Conservation (phyloP, 306 rosid species). For the Cucurbita ficifolia region DNA sequence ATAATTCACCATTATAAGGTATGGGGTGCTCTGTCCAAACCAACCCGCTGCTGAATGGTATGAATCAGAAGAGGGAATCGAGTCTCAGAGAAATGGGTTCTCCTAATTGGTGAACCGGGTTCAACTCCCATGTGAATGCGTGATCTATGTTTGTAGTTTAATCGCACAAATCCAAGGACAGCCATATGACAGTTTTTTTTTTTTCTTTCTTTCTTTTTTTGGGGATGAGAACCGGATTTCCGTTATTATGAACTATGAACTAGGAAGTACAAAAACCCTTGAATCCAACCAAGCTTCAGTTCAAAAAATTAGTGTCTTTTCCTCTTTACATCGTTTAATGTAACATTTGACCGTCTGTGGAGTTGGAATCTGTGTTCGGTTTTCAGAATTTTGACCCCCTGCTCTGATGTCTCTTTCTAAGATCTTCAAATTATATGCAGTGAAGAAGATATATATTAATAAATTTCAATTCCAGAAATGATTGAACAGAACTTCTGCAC, state of each 20-base stretch:
- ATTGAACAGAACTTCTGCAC: neutral
- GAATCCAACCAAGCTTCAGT: constrained; percentile 1
- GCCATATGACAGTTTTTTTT: neutral
- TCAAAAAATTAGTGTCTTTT: neutral
- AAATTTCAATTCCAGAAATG: neutral
- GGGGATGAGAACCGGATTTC: neutral
- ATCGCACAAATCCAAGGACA: neutral
- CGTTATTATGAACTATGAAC: neutral
- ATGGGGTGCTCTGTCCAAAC: constrained; percentile 21
- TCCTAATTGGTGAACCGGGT: constrained; percentile 33
- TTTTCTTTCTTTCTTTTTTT: neutral
- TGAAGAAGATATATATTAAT: neutral
- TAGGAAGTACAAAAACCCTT: neutral
- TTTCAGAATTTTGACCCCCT: neutral
- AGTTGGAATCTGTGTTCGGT: constrained; percentile 5
- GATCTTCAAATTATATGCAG: constrained; percentile 14
- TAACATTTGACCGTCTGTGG: neutral
- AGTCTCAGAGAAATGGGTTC: constrained; percentile 5
- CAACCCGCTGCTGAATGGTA: neutral
- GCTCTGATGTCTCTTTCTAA: constrained; percentile 9
- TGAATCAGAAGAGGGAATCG: neutral
- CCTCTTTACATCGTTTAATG: neutral
- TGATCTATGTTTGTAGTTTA: constrained; percentile 25
- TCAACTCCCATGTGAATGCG: constrained; percentile 53
- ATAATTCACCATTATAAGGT: constrained; percentile 12